These are phyloP conservation scores for Drechslerella dactyloides DNA, from an alignment of 2,329 filamentous ascomycete genomes.

Conservation along the genomic window DNA sequence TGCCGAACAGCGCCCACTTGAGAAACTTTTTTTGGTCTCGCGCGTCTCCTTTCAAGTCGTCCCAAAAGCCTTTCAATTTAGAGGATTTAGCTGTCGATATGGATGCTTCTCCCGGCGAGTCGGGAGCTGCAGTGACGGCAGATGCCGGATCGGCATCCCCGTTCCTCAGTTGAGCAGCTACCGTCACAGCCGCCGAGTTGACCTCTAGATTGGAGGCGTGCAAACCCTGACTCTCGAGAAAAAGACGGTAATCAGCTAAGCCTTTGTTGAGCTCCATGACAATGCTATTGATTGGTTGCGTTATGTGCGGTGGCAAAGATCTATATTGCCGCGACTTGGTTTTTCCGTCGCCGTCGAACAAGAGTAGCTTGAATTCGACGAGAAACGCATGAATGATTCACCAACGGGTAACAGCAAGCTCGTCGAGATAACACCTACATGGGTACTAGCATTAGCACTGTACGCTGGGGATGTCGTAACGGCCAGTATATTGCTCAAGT, in stretches of 20 bases:
- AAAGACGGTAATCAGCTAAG: not conserved
- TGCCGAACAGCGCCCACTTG: not conserved
- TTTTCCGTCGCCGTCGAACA: not conserved
- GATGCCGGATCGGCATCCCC: not conserved
- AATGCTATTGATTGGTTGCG: not conserved
- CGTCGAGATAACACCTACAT: no score
- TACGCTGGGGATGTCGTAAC: no score
- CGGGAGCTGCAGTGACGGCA: not conserved
- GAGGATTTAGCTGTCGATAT: no score
- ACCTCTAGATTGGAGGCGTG: not conserved
- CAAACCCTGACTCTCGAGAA: not conserved
- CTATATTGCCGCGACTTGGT: not conserved
- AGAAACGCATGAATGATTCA: not conserved
- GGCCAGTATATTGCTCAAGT: no score
- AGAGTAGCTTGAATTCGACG: not conserved
- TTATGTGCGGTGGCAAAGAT: not conserved
- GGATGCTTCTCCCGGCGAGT: no score
- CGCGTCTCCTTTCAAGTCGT: not conserved
- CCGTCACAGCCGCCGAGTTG: not conserved
- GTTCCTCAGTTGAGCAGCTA: not conserved
- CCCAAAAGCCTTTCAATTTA: not conserved
- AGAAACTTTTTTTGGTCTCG: not conserved
- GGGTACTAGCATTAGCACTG: no score
- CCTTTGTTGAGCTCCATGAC: not conserved
- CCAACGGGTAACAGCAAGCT: no score